Evolutionary conservation across 257 asterid species (phyloP).

Genomic region (Forsythia viridissima): DNA sequence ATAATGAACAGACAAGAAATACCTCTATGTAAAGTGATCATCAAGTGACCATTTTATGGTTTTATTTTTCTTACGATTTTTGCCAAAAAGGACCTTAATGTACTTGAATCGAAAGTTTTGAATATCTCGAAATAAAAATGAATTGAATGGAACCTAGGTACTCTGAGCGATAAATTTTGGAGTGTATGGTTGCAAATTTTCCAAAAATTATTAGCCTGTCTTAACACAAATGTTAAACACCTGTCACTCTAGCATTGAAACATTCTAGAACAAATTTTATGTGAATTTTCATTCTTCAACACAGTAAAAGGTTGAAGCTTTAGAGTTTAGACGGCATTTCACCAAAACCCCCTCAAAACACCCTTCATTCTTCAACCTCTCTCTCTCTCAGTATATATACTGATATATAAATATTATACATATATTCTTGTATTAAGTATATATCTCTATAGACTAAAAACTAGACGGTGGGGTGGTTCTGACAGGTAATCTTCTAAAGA

Average conservation of each 20-base stretch:
- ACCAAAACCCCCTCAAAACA: not conserved
- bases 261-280: not conserved
- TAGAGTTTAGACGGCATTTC: not conserved
- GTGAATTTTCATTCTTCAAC: too few relatives aligned
- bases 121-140: not conserved
- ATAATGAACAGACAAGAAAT: too few relatives aligned
- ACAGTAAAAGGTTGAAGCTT: too few relatives aligned
- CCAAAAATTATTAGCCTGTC: not conserved
- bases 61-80: too few relatives aligned
- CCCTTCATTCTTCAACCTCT: not conserved
- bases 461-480: conserved; percentile 7
- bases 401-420: not conserved
- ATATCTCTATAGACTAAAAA: not conserved
- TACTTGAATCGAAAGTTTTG: not conserved
- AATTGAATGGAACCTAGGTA: not conserved
- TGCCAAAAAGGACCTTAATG: not conserved
- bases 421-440: not conserved
- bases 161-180: not conserved
- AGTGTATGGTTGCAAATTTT: not conserved
- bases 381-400: not conserved
- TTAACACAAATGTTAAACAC: not conserved
- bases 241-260: not conserved
- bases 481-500: conserved; percentile 32
- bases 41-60: too few relatives aligned
- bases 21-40: too few relatives aligned